phyloP scores from a whole-genome alignment of 352 stramenopile genomes.

The Phytophthora tubulina region DNA sequence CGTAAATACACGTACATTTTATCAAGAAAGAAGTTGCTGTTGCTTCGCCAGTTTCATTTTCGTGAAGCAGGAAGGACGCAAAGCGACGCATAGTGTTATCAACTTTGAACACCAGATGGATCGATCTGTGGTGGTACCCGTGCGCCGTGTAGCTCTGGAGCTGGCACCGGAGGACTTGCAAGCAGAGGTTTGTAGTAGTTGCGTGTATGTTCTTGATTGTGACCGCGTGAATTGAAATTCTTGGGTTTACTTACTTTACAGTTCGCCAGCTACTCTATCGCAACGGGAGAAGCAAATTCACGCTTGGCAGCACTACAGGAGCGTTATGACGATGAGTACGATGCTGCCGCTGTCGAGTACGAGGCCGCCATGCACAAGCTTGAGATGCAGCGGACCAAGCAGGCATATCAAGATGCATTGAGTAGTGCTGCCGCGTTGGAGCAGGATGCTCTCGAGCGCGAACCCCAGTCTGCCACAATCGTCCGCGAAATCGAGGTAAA shows the following conservation, averaged over 20 bases:
- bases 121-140: conserved; percentile 35
- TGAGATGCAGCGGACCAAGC: conserved; percentile 57
- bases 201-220: neutral
- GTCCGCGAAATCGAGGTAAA: conserved; percentile 64
- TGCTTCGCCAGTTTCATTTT: conserved; percentile 26
- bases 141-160: conserved; percentile 56
- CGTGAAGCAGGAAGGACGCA: neutral
- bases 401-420: conserved; percentile 57
- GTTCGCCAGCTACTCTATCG: conserved; percentile 67
- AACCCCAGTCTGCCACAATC: conserved; percentile 61
- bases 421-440: conserved; percentile 51
- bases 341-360: conserved; percentile 44
- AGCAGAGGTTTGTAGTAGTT: conserved; percentile 50
- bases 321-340: conserved; percentile 75
- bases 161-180: conserved; percentile 67
- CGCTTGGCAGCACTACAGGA: conserved; percentile 62
- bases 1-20: neutral
- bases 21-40: neutral
- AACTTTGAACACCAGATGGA: conserved; percentile 21
- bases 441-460: conserved; percentile 43
- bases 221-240: neutral
- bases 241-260: conserved; percentile 17
- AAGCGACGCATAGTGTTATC: conserved; percentile 24
- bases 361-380: conserved; percentile 49
- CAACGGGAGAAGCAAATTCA: conserved; percentile 47